A percentile compares a stretch with the other conserved stretches of the same genome.
phyloP scores from a whole-genome alignment of 768 basidiomycete genomes.

The Pholiota molesta region DNA sequence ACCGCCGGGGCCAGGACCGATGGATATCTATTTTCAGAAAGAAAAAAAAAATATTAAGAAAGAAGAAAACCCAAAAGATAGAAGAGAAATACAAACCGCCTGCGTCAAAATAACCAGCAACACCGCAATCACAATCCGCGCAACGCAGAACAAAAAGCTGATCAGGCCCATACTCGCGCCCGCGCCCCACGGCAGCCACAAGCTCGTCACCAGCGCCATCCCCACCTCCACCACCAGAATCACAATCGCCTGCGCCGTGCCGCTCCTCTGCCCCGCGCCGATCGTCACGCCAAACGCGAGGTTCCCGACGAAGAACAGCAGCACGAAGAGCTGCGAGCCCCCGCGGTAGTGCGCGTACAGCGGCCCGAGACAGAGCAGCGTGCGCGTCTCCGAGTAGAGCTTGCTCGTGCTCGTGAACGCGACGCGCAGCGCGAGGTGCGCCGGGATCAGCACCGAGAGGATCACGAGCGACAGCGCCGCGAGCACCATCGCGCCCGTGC shows the following conservation, averaged over 20 bases:
- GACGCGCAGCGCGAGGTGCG: slow-evolving; percentile 76
- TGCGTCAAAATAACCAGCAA: slow-evolving; percentile 89
- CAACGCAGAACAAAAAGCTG: slow-evolving; percentile 91
- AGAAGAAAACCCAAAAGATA: background rate
- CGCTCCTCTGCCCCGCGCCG: slow-evolving; percentile 88
- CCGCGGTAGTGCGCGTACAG: slow-evolving; percentile 95
- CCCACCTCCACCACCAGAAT: slow-evolving; percentile 88
- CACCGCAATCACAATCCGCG: slow-evolving; percentile 88
- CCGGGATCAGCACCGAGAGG: slow-evolving; percentile 79
- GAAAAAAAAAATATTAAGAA: slow-evolving; percentile 1
- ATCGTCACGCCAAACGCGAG: slow-evolving; percentile 82
- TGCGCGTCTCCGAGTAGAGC: slow-evolving; percentile 93
- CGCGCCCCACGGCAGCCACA: slow-evolving; percentile 97
- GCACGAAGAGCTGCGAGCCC: slow-evolving; percentile 87
- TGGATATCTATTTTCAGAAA: slow-evolving; percentile 63
- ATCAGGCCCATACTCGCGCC: slow-evolving; percentile 97
- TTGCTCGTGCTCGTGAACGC: slow-evolving; percentile 83
- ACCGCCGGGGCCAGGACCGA: slow-evolving; percentile 77
- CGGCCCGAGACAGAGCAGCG: slow-evolving; percentile 86
- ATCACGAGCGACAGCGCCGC: slow-evolving; percentile 81
- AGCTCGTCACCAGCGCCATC: slow-evolving; percentile 84
- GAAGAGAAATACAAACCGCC: slow-evolving; percentile 56
- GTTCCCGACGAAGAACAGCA: slow-evolving; percentile 80
- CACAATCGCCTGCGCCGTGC: slow-evolving; percentile 89
- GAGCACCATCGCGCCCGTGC: slow-evolving; percentile 68